Base-by-base conservation (phyloP, 106 monocot species). In the Dendrobium chrysotoxum region DNA sequence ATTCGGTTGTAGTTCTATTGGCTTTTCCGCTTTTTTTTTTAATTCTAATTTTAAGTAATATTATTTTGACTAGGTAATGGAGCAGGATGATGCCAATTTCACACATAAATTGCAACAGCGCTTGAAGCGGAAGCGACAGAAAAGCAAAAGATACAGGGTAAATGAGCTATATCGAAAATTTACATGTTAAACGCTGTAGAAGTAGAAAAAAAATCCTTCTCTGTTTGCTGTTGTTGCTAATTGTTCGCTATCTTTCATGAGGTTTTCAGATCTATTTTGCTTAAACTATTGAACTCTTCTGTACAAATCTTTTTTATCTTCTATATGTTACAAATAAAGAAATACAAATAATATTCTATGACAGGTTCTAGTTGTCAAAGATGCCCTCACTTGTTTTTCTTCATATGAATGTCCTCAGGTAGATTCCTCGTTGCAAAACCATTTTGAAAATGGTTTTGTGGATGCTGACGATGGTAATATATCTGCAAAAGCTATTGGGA, bases 71-170 rank as follows among this genome's bases (percentile, higher is more conserved):
- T 78, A 98, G 98, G 89, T 98, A n/a, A 86, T 82, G 79, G 98
- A 98, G 83, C 95, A 98, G 78, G 92, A 95, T 82, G 98, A 98
- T 88, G 91, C 57, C 76, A 85, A 87, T 13, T 28, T 84, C 40
- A 85, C 81, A 28, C 85, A 26, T 66, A 91, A 89, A 79, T 79
- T 98, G 72, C 98, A 91, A 39, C 80, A 50, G 31, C 88, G 79
- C 73, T 82, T 93, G 81, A 98, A 87, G 85, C 80, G 78, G 80
- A 84, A 77, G 42, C 92, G 95, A 72, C 82, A 41, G 25, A 89
- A 80, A 85, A 82, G 57, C 17, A 47, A 57, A 15, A 83, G 72
- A 64, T 21, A 31, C 79, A 75, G 78, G 87, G 92, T 95, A 85
- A 38, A n/a, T 45, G 21, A 3, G 10, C 72, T 76, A 44, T 72